phyloP scores from a whole-genome alignment of 2,329 filamentous ascomycete genomes.

The Sphaceloma murrayae region DNA sequence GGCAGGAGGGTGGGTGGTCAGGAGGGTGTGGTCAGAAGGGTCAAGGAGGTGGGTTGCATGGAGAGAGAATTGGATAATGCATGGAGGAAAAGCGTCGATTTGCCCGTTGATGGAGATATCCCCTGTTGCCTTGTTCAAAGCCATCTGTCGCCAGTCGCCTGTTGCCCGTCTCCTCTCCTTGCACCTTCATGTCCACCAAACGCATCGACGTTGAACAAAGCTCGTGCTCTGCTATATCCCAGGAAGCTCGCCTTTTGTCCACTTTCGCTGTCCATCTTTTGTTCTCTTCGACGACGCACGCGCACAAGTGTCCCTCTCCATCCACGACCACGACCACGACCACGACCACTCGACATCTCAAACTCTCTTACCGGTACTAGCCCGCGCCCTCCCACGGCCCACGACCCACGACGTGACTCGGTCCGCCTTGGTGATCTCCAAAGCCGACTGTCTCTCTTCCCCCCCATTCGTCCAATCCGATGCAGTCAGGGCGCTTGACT shows the following conservation, averaged over 20 bases:
- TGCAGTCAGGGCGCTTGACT: conserved; percentile 15
- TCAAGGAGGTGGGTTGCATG: too few species aligned
- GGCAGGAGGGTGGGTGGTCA: too few species aligned
- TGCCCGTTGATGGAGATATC: too few species aligned
- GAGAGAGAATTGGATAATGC: too few species aligned
- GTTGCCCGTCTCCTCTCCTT: not conserved
- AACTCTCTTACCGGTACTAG: too few species aligned
- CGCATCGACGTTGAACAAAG: conserved; percentile 7
- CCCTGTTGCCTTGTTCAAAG: too few species aligned
- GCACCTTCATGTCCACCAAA: conserved; percentile 1
- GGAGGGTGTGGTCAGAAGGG: too few species aligned
- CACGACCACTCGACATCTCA: too few species aligned
- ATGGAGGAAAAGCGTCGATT: too few species aligned
- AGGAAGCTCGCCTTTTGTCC: not conserved
- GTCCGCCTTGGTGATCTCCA: conserved; percentile 6
- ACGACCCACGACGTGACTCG: conserved; percentile 7
- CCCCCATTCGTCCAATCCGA: conserved; percentile 16
- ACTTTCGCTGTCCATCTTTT: conserved; percentile 6
- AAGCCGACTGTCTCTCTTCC: conserved; percentile 2
- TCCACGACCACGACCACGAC: too few species aligned
- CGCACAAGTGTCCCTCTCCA: not conserved
- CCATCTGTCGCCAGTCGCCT: not conserved
- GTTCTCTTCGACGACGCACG: too few species aligned
- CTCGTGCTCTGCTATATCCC: conserved; percentile 4
- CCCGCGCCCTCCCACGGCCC: too few species aligned